Evolutionary conservation across 108 stramenopile species (phyloP).

Genomic region (Skeletonema marinoi): DNA sequence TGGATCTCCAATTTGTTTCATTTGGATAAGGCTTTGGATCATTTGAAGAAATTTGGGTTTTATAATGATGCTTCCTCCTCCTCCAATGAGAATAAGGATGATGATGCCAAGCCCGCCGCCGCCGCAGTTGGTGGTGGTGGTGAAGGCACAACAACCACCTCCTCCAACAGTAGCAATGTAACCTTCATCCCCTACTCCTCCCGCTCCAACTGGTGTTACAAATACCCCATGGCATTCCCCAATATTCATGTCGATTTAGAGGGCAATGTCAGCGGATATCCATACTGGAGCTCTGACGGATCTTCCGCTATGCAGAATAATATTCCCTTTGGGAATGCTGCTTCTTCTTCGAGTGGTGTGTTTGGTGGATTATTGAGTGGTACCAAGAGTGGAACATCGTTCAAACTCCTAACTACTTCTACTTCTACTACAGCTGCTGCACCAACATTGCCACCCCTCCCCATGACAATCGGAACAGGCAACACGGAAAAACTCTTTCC

Average conservation of each 20-base stretch:
- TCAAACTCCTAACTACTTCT: background rate
- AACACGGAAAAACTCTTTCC: constrained; percentile 14
- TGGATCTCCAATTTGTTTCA: constrained; percentile 9
- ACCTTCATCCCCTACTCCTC: constrained; percentile 17
- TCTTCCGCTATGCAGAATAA: background rate
- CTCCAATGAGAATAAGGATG: background rate
- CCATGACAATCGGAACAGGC: background rate
- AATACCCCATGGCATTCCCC: constrained; percentile 10
- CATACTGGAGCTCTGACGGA: background rate
- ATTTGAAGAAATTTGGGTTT: constrained; percentile 14
- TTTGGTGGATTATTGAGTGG: too few relatives aligned
- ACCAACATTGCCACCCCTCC: background rate
- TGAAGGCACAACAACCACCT: too few relatives aligned
- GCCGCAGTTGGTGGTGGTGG: background rate
- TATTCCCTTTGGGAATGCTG: background rate
- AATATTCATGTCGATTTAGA: background rate
- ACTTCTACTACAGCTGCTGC: background rate
- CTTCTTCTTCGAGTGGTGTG: background rate
- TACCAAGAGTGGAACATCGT: too few relatives aligned
- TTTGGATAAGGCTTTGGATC: background rate
- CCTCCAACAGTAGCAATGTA: background rate
- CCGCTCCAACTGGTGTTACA: constrained; percentile 3
- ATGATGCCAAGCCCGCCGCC: background rate
- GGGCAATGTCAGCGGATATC: constrained; percentile 10
- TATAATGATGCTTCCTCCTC: background rate